Evolutionary conservation across 2,329 filamentous ascomycete species (phyloP).

Genomic region (Penicillium sp.): DNA sequence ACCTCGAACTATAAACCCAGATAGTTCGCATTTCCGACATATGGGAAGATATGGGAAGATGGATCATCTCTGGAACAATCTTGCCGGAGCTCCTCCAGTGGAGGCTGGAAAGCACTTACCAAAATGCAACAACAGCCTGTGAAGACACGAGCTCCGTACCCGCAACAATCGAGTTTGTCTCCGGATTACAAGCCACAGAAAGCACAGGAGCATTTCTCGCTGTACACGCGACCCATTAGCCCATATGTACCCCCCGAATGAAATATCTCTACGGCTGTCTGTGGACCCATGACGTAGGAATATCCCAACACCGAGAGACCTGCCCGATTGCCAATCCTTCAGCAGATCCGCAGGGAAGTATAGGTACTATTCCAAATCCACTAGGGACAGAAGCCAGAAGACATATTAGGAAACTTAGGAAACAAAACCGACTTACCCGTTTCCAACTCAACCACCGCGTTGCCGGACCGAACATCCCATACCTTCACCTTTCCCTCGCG

Average conservation of each 20-base stretch:
- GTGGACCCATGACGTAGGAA: slow-evolving; percentile 14
- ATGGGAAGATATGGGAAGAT: not conserved
- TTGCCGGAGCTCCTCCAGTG: not conserved
- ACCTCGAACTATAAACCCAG: slow-evolving; percentile 1
- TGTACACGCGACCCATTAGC: slow-evolving; percentile 26
- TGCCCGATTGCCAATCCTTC: not conserved
- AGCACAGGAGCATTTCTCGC: slow-evolving; percentile 52
- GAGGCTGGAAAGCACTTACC: slow-evolving; percentile 34
- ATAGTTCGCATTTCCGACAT: not conserved
- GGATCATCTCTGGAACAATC: not conserved
- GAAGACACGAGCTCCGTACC: slow-evolving; percentile 54
- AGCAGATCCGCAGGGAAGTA: not conserved
- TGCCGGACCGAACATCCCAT: slow-evolving; percentile 40
- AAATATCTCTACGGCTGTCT: slow-evolving; percentile 4
- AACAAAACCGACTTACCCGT: slow-evolving; percentile 30
- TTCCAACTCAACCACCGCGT: slow-evolving; percentile 34
- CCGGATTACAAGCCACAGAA: slow-evolving; percentile 50
- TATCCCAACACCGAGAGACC: slow-evolving; percentile 14
- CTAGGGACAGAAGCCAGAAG: slow-evolving; percentile 3
- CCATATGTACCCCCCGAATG: not conserved
- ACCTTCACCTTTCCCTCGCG: slow-evolving; percentile 42
- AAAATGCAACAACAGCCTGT: slow-evolving; percentile 44
- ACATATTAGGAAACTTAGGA: slow-evolving; percentile 2
- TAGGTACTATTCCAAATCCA: not conserved
- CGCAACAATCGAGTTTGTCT: slow-evolving; percentile 50